Evolutionary conservation across 495 filamentous ascomycete species (phyloP).

Genomic region (Poronia punctata): DNA sequence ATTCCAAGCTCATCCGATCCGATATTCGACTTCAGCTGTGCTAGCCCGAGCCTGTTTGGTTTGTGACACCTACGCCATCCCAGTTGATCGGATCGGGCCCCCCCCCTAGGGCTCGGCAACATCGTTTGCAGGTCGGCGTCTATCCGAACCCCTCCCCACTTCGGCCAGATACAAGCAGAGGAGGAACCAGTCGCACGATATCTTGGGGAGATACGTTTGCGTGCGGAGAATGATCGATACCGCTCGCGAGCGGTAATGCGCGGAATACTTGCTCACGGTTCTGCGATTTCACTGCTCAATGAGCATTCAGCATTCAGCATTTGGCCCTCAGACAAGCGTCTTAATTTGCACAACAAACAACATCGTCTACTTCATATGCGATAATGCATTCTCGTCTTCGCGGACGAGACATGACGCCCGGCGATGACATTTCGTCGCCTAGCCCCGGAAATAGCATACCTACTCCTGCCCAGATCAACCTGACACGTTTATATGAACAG

Average conservation of each 20-base stretch:
- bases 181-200: conserved; percentile 3
- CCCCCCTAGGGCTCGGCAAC: conserved; percentile 17
- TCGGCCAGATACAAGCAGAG: conserved; percentile 12
- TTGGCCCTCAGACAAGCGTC: conserved; percentile 15
- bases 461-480: conserved; percentile 47
- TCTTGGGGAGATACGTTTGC: too few species aligned
- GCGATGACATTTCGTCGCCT: conserved; percentile 16
- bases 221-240: too few species aligned
- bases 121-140: conserved; percentile 17
- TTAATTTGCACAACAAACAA: conserved; percentile 2
- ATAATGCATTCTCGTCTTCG: conserved; percentile 32
- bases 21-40: neutral
- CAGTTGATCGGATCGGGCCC: conserved; percentile 7
- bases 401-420: conserved; percentile 13
- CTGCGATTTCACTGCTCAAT: neutral
- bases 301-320: conserved; percentile 2
- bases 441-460: conserved; percentile 21
- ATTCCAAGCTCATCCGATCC: neutral
- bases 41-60: conserved; percentile 17
- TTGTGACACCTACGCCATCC: conserved; percentile 7
- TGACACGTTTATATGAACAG: conserved; percentile 51
- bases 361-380: neutral
- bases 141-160: conserved; percentile 3
- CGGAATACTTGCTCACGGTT: too few species aligned
- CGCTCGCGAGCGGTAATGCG: too few species aligned